A percentile compares a stretch with the other conserved stretches of the same genome.
Evolutionary conservation across 1,284 basidiomycete species (phyloP).

Genomic region (Marasmius oreades): DNA sequence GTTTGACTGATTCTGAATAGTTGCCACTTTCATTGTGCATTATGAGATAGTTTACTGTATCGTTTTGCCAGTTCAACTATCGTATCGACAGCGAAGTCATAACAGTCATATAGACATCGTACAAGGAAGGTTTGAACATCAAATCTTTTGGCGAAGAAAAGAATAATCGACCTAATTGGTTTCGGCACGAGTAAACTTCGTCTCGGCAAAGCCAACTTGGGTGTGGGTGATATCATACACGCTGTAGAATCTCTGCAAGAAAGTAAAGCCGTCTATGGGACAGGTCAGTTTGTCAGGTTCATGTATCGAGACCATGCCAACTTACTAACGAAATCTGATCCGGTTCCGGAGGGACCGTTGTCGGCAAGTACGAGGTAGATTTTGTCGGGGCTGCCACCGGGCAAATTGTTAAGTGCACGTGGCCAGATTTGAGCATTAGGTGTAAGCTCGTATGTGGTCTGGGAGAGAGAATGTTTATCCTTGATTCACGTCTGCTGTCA

Average conservation of each 20-base stretch:
- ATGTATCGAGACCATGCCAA: slow-evolving; percentile 4
- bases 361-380: slow-evolving; percentile 47
- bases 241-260: slow-evolving; percentile 46
- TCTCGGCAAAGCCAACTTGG: slow-evolving; percentile 44
- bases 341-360: slow-evolving; percentile 28
- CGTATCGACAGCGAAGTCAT: no score
- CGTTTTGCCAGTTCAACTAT: no score
- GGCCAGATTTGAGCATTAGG: slow-evolving; percentile 56
- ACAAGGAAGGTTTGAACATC: no score
- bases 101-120: no score
- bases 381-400: slow-evolving; percentile 35
- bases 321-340: slow-evolving; percentile 35
- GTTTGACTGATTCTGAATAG: no score
- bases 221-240: slow-evolving; percentile 45
- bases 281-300: background rate
- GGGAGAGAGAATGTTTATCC: background rate
- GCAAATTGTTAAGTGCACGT: slow-evolving; percentile 35
- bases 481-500: background rate
- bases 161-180: background rate
- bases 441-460: slow-evolving; percentile 35
- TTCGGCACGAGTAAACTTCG: slow-evolving; percentile 14
- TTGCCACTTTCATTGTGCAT: no score
- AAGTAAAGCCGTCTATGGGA: slow-evolving; percentile 27
- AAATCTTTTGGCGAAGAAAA: no score
- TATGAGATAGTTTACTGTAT: no score